Conservation (phyloP, 805 yeast genomes). For the Pichia insulana region DNA sequence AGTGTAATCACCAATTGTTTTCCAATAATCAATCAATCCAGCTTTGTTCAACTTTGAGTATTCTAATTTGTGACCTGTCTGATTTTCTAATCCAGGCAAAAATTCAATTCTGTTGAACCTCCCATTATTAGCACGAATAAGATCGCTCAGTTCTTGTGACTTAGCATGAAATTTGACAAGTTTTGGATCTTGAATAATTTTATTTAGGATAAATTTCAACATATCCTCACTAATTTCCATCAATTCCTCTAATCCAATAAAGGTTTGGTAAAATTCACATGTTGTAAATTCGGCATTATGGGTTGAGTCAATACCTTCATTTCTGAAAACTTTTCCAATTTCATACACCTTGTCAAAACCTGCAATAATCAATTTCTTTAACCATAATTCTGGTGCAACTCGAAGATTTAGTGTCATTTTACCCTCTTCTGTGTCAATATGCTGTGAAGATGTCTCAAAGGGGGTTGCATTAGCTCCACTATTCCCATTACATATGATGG, state of each 20-base stretch:
- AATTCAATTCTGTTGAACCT: constrained; percentile 49
- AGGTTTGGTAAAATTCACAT: constrained; percentile 81
- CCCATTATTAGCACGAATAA: constrained; percentile 15
- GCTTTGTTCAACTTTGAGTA: neutral
- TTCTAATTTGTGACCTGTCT: constrained; percentile 32
- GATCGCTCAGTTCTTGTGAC: constrained; percentile 14
- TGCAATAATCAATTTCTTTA: constrained; percentile 69
- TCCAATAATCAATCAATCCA: neutral
- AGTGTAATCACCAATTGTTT: neutral
- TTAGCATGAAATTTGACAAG: constrained; percentile 15
- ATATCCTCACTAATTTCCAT: constrained; percentile 56
- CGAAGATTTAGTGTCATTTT: constrained; percentile 45
- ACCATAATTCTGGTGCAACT: constrained; percentile 94
- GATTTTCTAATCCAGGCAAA: constrained; percentile 49
- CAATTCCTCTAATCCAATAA: constrained; percentile 55
- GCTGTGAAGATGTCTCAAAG: constrained; percentile 44
- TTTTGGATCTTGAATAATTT: constrained; percentile 20
- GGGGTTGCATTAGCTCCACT: constrained; percentile 95
- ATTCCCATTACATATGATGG: constrained; percentile 55
- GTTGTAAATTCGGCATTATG: constrained; percentile 94
- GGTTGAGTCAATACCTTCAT: constrained; percentile 87
- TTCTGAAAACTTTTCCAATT: constrained; percentile 76
- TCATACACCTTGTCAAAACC: constrained; percentile 87
- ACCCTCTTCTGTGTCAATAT: constrained; percentile 25
- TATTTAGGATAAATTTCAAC: constrained; percentile 33